These are phyloP conservation scores for Vaccinium corymbosum DNA, from an alignment of 148 eudicot genomes.

Conservation along the genomic window DNA sequence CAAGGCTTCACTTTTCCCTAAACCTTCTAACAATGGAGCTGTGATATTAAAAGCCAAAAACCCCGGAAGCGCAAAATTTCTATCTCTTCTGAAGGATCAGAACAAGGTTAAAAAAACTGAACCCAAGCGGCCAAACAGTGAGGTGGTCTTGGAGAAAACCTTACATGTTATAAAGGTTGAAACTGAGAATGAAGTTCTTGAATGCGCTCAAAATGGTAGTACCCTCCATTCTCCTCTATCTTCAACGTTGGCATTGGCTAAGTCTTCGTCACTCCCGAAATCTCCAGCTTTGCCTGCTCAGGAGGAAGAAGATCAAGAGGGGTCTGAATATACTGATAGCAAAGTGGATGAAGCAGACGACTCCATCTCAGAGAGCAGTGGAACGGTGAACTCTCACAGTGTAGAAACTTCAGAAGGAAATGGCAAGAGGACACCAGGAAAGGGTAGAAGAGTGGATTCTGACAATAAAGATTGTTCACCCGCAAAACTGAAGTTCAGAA, in stretches of 20 bases:
- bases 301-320: slow-evolving; percentile 32
- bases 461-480: not conserved
- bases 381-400: slow-evolving; percentile 8
- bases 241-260: slow-evolving; percentile 30
- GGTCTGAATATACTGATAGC: slow-evolving; percentile 32
- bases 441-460: not conserved
- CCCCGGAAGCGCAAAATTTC: slow-evolving; percentile 24
- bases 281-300: slow-evolving; percentile 43
- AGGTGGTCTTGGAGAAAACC: slow-evolving; percentile 49
- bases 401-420: slow-evolving; percentile 21
- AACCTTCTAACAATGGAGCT: slow-evolving; percentile 20
- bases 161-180: slow-evolving; percentile 47
- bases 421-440: slow-evolving; percentile 1
- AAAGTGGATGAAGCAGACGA: slow-evolving; percentile 43
- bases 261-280: slow-evolving; percentile 30
- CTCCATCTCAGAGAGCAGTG: slow-evolving; percentile 25
- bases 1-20: slow-evolving; percentile 25
- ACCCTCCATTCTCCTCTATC: slow-evolving; percentile 33
- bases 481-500: not conserved
- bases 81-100: slow-evolving; percentile 34
- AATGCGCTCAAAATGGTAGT: slow-evolving; percentile 15
- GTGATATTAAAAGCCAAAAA: slow-evolving; percentile 29
- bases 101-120: slow-evolving; percentile 25
- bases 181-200: slow-evolving; percentile 21
- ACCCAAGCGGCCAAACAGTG: slow-evolving; percentile 19